phyloP scores from a whole-genome alignment of 805 yeast genomes.

The Suhomyces kilbournensis region DNA sequence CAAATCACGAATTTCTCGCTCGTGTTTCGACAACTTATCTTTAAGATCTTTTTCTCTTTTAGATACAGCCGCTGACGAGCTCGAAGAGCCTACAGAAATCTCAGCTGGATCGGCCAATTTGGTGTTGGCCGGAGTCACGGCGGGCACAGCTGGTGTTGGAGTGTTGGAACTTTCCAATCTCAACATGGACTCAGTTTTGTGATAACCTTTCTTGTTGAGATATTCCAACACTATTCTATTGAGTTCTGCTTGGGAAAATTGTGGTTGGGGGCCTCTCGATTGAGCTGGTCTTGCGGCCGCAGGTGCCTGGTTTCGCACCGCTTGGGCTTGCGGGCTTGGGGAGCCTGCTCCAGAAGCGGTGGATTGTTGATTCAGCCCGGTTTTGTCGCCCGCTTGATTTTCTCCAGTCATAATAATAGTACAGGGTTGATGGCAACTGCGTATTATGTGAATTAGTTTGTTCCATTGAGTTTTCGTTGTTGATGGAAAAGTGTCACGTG shows the following conservation, averaged over 20 bases:
- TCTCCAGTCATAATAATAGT: slow-evolving; percentile 3
- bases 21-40: slow-evolving; percentile 25
- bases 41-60: slow-evolving; percentile 26
- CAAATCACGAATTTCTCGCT: slow-evolving; percentile 35
- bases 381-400: neutral
- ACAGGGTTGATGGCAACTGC: neutral
- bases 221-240: slow-evolving; percentile 91
- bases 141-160: slow-evolving; percentile 49
- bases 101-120: slow-evolving; percentile 34
- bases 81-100: slow-evolving; percentile 12
- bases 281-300: slow-evolving; percentile 7
- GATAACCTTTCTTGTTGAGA: slow-evolving; percentile 89
- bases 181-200: slow-evolving; percentile 89
- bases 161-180: slow-evolving; percentile 78
- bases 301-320: slow-evolving; percentile 1
- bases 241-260: slow-evolving; percentile 79
- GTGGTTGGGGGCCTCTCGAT: slow-evolving; percentile 32
- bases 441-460: neutral
- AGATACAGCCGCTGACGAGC: slow-evolving; percentile 1
- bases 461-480: neutral
- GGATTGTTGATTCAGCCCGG: neutral
- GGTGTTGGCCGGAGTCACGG: slow-evolving; percentile 46
- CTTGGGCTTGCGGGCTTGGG: neutral
- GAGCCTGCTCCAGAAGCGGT: slow-evolving; percentile 1
- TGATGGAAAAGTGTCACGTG: neutral